A percentile compares a stretch with the other conserved stretches of the same genome.
Conservation (phyloP, 495 filamentous ascomycete species). For the Durotheca rogersii region DNA sequence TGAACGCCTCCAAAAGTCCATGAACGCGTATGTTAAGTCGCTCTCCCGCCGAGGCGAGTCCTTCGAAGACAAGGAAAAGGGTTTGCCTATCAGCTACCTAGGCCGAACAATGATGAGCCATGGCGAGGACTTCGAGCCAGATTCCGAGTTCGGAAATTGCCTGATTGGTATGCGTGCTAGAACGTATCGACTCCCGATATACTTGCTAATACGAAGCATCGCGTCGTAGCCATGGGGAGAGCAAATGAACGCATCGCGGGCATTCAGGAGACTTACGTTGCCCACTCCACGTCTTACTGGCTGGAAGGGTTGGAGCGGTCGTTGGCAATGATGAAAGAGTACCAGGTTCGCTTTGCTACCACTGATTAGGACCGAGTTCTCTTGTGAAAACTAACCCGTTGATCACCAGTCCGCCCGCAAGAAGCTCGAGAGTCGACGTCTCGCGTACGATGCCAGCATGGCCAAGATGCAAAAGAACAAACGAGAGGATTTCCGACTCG, state of each 20-base stretch:
- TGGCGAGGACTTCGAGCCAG: constrained; percentile 88
- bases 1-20: constrained; percentile 86
- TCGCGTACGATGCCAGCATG: constrained; percentile 89
- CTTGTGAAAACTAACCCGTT: too few species aligned
- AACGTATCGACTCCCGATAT: background rate
- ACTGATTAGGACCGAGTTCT: too few species aligned
- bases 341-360: constrained; percentile 62
- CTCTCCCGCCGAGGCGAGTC: constrained; percentile 82
- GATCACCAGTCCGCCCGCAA: constrained; percentile 75
- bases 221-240: constrained; percentile 64
- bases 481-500: constrained; percentile 86
- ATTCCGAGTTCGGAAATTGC: constrained; percentile 91
- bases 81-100: constrained; percentile 74
- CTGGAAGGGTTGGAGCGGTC: constrained; percentile 88
- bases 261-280: constrained; percentile 81
- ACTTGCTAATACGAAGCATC: background rate
- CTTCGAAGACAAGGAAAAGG: constrained; percentile 79
- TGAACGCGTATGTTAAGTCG: constrained; percentile 87
- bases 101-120: constrained; percentile 87
- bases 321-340: constrained; percentile 95
- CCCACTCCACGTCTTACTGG: constrained; percentile 83
- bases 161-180: constrained; percentile 62
- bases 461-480: constrained; percentile 93
- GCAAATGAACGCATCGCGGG: constrained; percentile 87
- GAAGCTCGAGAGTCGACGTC: constrained; percentile 88